Conservation (phyloP, 345 rosid genomes). For the Salix suchowensis region DNA sequence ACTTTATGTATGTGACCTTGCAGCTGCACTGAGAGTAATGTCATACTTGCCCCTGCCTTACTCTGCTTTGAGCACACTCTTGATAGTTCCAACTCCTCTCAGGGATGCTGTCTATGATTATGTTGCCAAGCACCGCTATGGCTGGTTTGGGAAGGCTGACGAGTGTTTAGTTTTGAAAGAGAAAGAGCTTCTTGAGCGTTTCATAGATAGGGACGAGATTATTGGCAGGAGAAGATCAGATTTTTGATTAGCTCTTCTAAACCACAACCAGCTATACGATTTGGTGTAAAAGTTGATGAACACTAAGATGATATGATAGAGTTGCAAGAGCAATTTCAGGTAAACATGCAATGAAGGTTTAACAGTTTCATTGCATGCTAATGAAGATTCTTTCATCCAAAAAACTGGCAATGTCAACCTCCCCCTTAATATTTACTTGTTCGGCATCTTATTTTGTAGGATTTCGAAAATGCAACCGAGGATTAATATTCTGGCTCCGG, state of each 20-base stretch:
- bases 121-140: slow-evolving; percentile 62
- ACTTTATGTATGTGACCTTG: background rate
- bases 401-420: too few relatives aligned
- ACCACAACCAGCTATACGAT: background rate
- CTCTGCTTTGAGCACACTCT: slow-evolving; percentile 54
- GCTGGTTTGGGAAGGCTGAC: slow-evolving; percentile 73
- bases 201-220: slow-evolving; percentile 74
- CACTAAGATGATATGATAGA: too few relatives aligned
- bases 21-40: slow-evolving; percentile 78
- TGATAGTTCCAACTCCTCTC: slow-evolving; percentile 58
- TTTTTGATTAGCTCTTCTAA: background rate
- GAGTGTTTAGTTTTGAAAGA: slow-evolving; percentile 70
- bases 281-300: too few relatives aligned
- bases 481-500: too few relatives aligned
- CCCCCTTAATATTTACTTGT: too few relatives aligned
- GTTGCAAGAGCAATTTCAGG: too few relatives aligned
- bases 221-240: slow-evolving; percentile 6
- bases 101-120: slow-evolving; percentile 76
- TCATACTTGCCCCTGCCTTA: slow-evolving; percentile 78
- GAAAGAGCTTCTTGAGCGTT: slow-evolving; percentile 63
- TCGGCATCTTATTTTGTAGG: too few relatives aligned
- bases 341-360: too few relatives aligned
- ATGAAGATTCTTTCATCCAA: too few relatives aligned
- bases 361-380: too few relatives aligned
- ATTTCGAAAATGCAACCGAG: too few relatives aligned